These are phyloP conservation scores for Orbilia oligospora DNA, from an alignment of 2,329 filamentous ascomycete species.

Conservation along the genomic window DNA sequence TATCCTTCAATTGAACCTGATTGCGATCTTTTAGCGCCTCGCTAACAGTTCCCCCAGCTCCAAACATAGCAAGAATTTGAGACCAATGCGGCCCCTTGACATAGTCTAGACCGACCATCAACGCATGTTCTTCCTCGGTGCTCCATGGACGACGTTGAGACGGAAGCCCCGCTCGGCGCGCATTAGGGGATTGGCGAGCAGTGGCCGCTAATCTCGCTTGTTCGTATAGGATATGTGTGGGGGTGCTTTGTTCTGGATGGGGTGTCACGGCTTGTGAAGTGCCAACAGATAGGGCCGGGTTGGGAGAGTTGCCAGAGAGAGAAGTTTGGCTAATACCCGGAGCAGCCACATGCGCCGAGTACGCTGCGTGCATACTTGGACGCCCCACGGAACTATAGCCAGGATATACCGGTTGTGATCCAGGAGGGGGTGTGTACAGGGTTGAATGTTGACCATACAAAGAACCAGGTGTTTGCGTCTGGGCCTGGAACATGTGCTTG, in stretches of 20 bases:
- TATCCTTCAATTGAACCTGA: constrained; percentile 93
- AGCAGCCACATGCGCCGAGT: constrained; percentile 33
- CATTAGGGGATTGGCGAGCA: constrained; percentile 72
- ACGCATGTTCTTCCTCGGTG: constrained; percentile 87
- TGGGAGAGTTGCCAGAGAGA: constrained; percentile 47
- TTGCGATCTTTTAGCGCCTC: constrained; percentile 89
- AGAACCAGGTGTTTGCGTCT: constrained; percentile 31
- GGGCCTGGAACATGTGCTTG: constrained; percentile 58
- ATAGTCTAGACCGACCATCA: constrained; percentile 88
- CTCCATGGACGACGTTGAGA: constrained; percentile 84
- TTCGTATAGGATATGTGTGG: constrained; percentile 74
- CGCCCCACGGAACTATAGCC: constrained; percentile 37
- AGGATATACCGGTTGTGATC: constrained; percentile 54
- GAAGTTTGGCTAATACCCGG: constrained; percentile 54
- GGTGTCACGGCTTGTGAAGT: constrained; percentile 60
- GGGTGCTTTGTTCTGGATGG: constrained; percentile 67
- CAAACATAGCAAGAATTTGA: constrained; percentile 88
- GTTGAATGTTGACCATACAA: constrained; percentile 45
- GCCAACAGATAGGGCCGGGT: constrained; percentile 46
- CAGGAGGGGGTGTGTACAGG: constrained; percentile 27
- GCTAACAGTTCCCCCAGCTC: constrained; percentile 81
- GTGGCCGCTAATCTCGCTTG: constrained; percentile 72
- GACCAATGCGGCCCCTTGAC: constrained; percentile 95
- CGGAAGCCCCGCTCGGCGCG: constrained; percentile 71
- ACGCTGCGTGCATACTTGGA: constrained; percentile 45